Evolutionary conservation across 1,284 basidiomycete species (phyloP), one percentile per base, ranked within the genome.

Genomic region (Hemileia vastatrix): DNA sequence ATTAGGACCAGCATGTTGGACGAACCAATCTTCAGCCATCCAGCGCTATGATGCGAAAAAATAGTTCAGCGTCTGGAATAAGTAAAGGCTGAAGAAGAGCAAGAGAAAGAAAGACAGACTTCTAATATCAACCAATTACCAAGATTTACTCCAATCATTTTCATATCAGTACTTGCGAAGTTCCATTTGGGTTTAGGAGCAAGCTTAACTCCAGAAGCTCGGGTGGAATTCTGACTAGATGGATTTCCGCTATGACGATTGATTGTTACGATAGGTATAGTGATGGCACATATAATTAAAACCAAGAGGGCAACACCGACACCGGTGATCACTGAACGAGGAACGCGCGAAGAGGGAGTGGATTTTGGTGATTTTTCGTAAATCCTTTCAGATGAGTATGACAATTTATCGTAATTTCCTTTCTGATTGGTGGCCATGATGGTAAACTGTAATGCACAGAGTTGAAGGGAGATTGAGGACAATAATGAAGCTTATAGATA

Each of bases 11-110:
- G 70, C 76, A 32, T 67, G 62, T 21, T 67, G 32, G 49, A 72
- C 71, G 66, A 78, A 74, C 77, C 76, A 78, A 63, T 77, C 75
- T 58, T 78, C 77, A 48, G 72, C 64, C 70, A 77, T 74, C 78
- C 77, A 78, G 54, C 75, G 69, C 64, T 75, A n/a, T n/a, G n/a
- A n/a, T n/a, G n/a, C n/a, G n/a, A n/a, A n/a, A n/a, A n/a, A n/a
- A n/a, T n/a, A n/a, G n/a, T n/a, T n/a, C n/a, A n/a, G n/a, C n/a
- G n/a, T 57, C 3, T 31, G 43, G 31, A 13, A 23, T 13, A 6
- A 43, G 19, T 23, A 5, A 9, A 31, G 5, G 24, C 23, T 43
- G 9, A 1, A 55, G 21, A 36, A 33, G 15, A 15, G 5, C 2
- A 13, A 21, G 21, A 8, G 23, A 18, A 50, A 4, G 9, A 43